phyloP scores from a whole-genome alignment of 2,329 filamentous ascomycete genomes.

The Exophiala sp. region DNA sequence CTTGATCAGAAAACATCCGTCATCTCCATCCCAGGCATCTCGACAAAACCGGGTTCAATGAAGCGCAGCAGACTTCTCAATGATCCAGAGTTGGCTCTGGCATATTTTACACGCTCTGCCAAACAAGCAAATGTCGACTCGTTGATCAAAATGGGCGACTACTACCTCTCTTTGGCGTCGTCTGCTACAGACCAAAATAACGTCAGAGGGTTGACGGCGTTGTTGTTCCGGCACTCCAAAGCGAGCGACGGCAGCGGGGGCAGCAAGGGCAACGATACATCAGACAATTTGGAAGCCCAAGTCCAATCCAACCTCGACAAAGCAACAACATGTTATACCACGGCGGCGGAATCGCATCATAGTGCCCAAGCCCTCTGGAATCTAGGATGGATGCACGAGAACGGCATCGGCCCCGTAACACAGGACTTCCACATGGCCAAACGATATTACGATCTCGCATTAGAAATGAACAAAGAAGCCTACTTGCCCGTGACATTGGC shows the following conservation, averaged over 20 bases:
- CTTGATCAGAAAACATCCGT: conserved; percentile 67
- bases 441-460: conserved; percentile 85
- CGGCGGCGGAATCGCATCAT: conserved; percentile 82
- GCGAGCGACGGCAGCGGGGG: neutral
- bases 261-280: neutral
- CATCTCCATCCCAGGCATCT: conserved; percentile 51
- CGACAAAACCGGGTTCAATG: conserved; percentile 38
- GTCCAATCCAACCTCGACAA: conserved; percentile 62
- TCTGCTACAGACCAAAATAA: neutral
- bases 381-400: conserved; percentile 98
- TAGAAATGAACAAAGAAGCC: conserved; percentile 86
- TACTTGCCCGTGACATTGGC: conserved; percentile 89
- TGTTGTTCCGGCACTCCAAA: neutral
- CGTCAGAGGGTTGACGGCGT: neutral
- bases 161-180: conserved; percentile 60
- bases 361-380: conserved; percentile 97
- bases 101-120: conserved; percentile 93
- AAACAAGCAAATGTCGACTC: conserved; percentile 91
- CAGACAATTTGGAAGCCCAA: conserved; percentile 14
- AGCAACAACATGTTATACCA: conserved; percentile 86
- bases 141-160: conserved; percentile 96
- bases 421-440: conserved; percentile 98
- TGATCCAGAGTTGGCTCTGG: conserved; percentile 61
- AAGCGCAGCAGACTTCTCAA: conserved; percentile 48
- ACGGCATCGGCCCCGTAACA: conserved; percentile 73